Evolutionary conservation across 257 asterid species (phyloP), one percentile per base, ranked within the genome.

Genomic region (Solanum megistacrolobum): DNA sequence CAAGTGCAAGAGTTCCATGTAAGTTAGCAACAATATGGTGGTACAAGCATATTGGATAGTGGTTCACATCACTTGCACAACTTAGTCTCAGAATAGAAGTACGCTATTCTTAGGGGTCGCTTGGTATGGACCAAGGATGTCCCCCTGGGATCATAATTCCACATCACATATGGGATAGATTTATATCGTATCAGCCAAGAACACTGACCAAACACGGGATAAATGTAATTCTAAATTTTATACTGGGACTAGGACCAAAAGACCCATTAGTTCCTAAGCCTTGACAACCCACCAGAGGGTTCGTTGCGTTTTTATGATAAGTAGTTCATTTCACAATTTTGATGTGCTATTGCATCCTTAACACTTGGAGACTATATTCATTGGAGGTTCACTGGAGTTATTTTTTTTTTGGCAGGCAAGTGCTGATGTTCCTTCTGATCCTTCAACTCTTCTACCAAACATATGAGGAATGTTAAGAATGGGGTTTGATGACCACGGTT

Each of bases 381-480:
- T 38, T 62, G 84, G 87, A 74, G 23, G 88, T 87, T 87, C 13
- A 60, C 25, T 52, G 10, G 36, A 38, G 34, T 68, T 68, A 0
- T 29, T 48, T 39, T 86, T 25, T 65, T 74, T 75, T 91, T 87
- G 55, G 87, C 96, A 96, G 98, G 95, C 95, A 86, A 94, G 94
- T 89, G 69, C 92, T 12, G 94, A 93, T 83, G 90, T 88, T 69
- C 92, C 94, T 11, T 90, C 94, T 84, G 96, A 92, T 87, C 95
- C 95, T 74, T 86, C 91, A 92, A 94, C 98, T 25, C 39, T 91
- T 91, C 91, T 95, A 38, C 98, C 98, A 69, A 94, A 94, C 92
- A 88, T 90, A 66, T 96, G 89, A 91, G 85, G 27, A 27, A 46
- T 46, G 85, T 16, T 46, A 41, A 46, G 85, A 10, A 18, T 48